Evolutionary conservation across 805 yeast genomes (phyloP), one percentile per base, ranked within the genome.

Genomic region (Grigorovia transvaalensis): DNA sequence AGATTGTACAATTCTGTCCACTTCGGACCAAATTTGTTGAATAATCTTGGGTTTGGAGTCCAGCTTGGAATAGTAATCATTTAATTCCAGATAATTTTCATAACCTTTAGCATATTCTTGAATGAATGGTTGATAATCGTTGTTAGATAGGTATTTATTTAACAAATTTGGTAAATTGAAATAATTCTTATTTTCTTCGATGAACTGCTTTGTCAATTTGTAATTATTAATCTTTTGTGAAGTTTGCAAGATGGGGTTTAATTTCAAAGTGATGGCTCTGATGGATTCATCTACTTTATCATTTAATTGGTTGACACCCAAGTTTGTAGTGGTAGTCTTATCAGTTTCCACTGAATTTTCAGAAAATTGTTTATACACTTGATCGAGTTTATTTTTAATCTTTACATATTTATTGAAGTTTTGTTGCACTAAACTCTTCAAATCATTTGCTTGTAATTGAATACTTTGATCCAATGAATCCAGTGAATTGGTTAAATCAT

Each of bases 361-460:
- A 1, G 62, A 68, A 57, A 83, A 79, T 55, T 79, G 81, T 19
- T 66, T 70, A 54, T 80, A 76, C 4, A 84, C 80, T 29, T 74
- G 74, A 60, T 85, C 90, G 41, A 85, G 67, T 3, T 79, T 71
- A 23, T 83, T 77, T 59, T 85, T 85, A 29, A 82, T 74, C 55
- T 76, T 77, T 35, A 85, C 86, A 56, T 83, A 84, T 57, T 76
- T 74, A 50, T 79, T 76, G 57, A 80, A 83, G 60, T 85, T 86
- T 13, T 73, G 67, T 56, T 80, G 80, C 15, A 84, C 79, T 44
- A 82, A 64, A 15, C 62, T 59, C 52, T 77, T 75, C 58, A 82
- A 64, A 18, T 76, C 76, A 9, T 73, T 70, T 42, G 80, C 76
- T 56, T 78, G 78, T 1, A 72, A 65, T 7, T 73, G 69, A 35